phyloP scores from a whole-genome alignment of 1,284 basidiomycete genomes.

The Chondrostereum purpureum region DNA sequence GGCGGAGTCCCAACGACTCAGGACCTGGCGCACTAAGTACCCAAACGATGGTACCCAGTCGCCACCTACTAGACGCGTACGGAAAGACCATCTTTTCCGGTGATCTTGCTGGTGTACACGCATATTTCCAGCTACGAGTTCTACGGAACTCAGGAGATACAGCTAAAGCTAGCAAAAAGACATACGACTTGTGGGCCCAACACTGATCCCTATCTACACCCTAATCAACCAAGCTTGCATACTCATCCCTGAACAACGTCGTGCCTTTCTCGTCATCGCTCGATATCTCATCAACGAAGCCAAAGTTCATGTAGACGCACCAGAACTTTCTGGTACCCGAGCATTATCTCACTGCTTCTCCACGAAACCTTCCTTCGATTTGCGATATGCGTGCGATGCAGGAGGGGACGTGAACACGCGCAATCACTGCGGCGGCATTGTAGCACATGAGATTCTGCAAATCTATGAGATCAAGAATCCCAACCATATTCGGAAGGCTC shows the following conservation, averaged over 20 bases:
- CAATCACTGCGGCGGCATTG: constrained; percentile 33
- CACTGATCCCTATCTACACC: constrained; percentile 30
- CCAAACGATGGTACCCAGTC: constrained; percentile 25
- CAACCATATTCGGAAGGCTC: constrained; percentile 19
- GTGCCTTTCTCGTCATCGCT: constrained; percentile 23
- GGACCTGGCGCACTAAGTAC: constrained; percentile 28
- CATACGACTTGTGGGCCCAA: constrained; percentile 30
- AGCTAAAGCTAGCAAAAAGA: constrained; percentile 21
- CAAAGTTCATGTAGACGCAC: constrained; percentile 31
- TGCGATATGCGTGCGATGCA: constrained; percentile 34
- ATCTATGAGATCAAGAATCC: constrained; percentile 20
- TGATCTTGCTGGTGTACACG: constrained; percentile 21
- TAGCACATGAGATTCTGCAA: constrained; percentile 32
- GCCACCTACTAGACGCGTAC: constrained; percentile 30
- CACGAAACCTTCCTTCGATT: constrained; percentile 33
- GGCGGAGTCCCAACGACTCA: constrained; percentile 31
- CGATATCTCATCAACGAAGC: constrained; percentile 27
- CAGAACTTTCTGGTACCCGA: constrained; percentile 32
- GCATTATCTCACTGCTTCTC: constrained; percentile 34
- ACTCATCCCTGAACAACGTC: constrained; percentile 18
- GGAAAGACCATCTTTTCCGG: constrained; percentile 23
- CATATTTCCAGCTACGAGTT: constrained; percentile 22
- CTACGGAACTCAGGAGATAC: constrained; percentile 2
- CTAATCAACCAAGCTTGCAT: constrained; percentile 26
- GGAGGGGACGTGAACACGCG: constrained; percentile 33